These are phyloP conservation scores for Persicaria tinctoria DNA, from an alignment of 148 eudicot species.

Conservation along the genomic window DNA sequence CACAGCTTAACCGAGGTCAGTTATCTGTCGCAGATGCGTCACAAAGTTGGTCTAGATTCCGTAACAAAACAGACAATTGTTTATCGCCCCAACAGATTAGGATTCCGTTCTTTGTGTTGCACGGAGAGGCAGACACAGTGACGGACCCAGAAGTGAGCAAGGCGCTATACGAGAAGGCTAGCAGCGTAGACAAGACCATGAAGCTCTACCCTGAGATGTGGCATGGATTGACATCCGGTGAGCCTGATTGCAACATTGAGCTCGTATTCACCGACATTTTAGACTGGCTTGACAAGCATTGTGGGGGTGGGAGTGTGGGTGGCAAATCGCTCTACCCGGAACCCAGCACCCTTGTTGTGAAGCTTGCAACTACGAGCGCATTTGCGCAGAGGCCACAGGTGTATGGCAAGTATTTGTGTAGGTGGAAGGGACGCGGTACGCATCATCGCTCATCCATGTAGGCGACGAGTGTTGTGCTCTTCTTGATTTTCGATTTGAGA, in stretches of 20 bases:
- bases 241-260: constrained; percentile 72
- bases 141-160: constrained; percentile 98
- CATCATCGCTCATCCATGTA: constrained; percentile 62
- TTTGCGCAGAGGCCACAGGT: not conserved
- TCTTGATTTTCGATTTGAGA: too few species aligned
- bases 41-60: too few species aligned
- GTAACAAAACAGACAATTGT: not conserved
- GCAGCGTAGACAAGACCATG: constrained; percentile 90
- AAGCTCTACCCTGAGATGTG: constrained; percentile 92
- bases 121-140: constrained; percentile 93
- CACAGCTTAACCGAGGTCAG: constrained; percentile 68
- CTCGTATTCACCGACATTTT: constrained; percentile 70
- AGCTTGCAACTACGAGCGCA: constrained; percentile 16
- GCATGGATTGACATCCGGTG: constrained; percentile 90
- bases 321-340: not conserved
- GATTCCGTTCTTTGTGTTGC: constrained; percentile 84
- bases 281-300: constrained; percentile 77
- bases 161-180: constrained; percentile 63
- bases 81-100: constrained; percentile 41
- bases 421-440: constrained; percentile 66
- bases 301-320: constrained; percentile 7
- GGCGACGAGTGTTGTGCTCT: not conserved
- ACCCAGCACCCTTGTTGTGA: constrained; percentile 8
- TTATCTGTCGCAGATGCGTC: not conserved
- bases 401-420: constrained; percentile 46